Conservation (phyloP, 148 eudicot species). For the Chenopodium suecicum region DNA sequence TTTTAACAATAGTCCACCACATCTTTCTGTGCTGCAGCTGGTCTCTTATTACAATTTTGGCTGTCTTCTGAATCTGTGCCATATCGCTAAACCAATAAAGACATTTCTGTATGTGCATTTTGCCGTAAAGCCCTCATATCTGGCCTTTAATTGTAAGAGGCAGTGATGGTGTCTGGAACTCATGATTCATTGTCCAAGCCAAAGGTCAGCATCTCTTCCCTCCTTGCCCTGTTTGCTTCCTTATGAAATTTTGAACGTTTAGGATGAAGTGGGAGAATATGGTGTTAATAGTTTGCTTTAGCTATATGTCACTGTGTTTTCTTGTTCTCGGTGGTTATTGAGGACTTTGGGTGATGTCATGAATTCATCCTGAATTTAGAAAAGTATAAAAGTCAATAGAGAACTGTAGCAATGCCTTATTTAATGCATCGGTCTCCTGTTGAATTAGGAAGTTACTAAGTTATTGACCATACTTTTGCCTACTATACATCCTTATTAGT, state of each 20-base stretch:
- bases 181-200: slow-evolving; percentile 27
- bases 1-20: background rate
- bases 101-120: background rate
- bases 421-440: background rate
- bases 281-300: background rate
- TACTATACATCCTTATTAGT: background rate
- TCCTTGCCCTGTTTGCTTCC: background rate
- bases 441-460: background rate
- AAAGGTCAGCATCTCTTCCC: slow-evolving; percentile 28
- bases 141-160: slow-evolving; percentile 5
- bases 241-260: slow-evolving; percentile 2
- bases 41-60: background rate
- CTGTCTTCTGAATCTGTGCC: background rate
- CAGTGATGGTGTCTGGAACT: slow-evolving; percentile 29
- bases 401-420: background rate
- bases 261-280: background rate
- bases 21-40: background rate
- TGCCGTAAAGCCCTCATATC: background rate
- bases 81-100: slow-evolving; percentile 8
- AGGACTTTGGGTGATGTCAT: background rate
- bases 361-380: background rate
- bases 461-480: background rate
- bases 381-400: background rate
- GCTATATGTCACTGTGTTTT: background rate
- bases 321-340: background rate